These are phyloP conservation scores for Sclerotiophoma versabilis DNA, from an alignment of 2,329 filamentous ascomycete genomes.

Conservation along the genomic window DNA sequence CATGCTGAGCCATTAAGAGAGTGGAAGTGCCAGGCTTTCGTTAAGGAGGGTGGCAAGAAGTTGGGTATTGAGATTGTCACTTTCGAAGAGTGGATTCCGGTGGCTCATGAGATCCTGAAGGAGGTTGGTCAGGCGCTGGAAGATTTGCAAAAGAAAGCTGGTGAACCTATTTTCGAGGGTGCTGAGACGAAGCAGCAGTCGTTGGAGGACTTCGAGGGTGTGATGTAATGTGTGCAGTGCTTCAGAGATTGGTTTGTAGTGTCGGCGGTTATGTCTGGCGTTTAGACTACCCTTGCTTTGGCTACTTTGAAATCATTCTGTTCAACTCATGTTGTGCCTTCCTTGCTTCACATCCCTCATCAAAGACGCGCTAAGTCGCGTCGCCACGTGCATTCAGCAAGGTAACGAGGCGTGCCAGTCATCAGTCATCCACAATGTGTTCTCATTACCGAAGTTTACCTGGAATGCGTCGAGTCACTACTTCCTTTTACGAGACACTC, in stretches of 20 bases:
- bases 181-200: conserved; percentile 13
- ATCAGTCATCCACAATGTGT: neutral
- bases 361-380: conserved; percentile 1
- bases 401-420: no score
- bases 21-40: conserved; percentile 69
- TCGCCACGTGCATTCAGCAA: conserved; percentile 7
- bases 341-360: conserved; percentile 3
- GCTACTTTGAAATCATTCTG: neutral
- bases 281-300: conserved; percentile 6
- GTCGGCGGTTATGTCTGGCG: neutral
- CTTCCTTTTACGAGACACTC: neutral
- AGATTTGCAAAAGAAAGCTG: conserved; percentile 28
- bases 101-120: conserved; percentile 60
- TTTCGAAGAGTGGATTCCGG: conserved; percentile 62
- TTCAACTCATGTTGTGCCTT: neutral
- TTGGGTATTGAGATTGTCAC: conserved; percentile 67
- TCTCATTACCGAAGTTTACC: neutral
- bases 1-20: conserved; percentile 47
- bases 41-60: conserved; percentile 56
- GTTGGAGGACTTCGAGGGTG: conserved; percentile 30
- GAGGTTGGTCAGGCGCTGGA: conserved; percentile 46
- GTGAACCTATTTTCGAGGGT: conserved; percentile 29
- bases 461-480: conserved; percentile 1
- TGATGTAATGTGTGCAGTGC: conserved; percentile 21
- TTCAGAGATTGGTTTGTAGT: neutral